Percentiles rank a stretch among this genome's conserved stretches.
Evolutionary conservation across 768 basidiomycete genomes (phyloP).

Genomic region (Lactarius evosmus): DNA sequence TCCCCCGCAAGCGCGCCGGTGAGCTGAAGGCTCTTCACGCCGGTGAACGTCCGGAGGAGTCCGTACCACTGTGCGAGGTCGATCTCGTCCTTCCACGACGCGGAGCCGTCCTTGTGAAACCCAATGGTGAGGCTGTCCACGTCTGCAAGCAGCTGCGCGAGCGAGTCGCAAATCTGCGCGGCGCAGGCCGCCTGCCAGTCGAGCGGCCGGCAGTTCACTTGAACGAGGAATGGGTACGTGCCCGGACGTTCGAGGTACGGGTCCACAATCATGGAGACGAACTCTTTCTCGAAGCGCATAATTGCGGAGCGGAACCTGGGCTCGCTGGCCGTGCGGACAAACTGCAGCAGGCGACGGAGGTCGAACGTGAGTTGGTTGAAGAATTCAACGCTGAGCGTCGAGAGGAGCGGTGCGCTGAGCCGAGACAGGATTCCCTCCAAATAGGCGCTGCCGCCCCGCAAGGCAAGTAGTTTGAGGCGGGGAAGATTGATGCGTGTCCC

Average conservation of each 20-base stretch:
- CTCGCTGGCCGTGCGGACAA: background rate
- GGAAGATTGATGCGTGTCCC: background rate
- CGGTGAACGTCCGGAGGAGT: background rate
- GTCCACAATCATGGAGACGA: background rate
- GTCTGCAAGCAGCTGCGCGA: background rate
- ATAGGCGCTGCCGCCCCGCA: background rate
- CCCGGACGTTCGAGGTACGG: background rate
- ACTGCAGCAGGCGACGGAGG: background rate
- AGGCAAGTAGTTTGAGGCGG: background rate
- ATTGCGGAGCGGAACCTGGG: background rate
- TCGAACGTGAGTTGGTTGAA: background rate
- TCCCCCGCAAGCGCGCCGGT: background rate
- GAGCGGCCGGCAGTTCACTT: background rate
- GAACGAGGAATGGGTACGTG: background rate
- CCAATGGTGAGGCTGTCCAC: background rate
- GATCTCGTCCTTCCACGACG: background rate
- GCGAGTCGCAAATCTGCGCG: background rate
- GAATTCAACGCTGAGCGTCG: background rate
- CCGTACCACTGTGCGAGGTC: background rate
- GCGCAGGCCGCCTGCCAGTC: background rate
- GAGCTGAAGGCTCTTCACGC: background rate
- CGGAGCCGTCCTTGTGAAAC: background rate
- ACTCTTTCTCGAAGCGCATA: background rate
- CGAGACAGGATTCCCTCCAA: background rate
- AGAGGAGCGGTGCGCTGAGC: background rate